Evolutionary conservation across 2,329 filamentous ascomycete genomes (phyloP), one percentile per base, ranked within the genome.

Genomic region (Helicocarpus griseus): DNA sequence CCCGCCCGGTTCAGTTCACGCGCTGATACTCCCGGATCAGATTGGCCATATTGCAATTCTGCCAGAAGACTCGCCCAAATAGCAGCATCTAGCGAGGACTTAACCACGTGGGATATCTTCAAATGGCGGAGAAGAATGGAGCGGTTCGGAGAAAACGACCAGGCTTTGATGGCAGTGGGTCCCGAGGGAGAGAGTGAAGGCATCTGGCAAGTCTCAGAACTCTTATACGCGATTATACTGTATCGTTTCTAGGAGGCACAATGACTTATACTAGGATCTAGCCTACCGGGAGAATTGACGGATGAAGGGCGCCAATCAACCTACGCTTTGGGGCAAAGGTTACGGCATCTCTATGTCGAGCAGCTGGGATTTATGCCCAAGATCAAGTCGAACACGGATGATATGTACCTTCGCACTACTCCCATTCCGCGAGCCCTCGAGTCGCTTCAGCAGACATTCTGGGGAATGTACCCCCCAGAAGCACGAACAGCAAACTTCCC

Each of bases 41-140:
- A 82, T 69, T 98, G 93, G 93, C 89, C 93, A 1, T 97, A 96
- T 71, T 98, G 93, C 72, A 79, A 80, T 57, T 81, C 84, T 51
- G 87, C 86, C 21, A 79, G 81, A 53, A 83, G 85, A 58, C 78
- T 97, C 65, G 80, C 76, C 24, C 79, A 79, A 53, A 76, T 80
- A 54, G 76, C 83, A 22, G 73, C 81, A 56, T 72, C 72, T 36
- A 77, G 71, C 43, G 75, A 76, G 51, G 76, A 76, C 61, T 68
- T 70, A 54, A 73, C 68, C 33, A 64, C 70, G 49, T 85, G 79
- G 80, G 77, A 81, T 59, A 70, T 71, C 1, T 72, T 85, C 54
- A 74, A 77, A 59, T 85, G 80, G 70, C 74, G 83, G 59, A 80
- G 89, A 54, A 82, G 86, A 44, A 77, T 96, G 45, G 93, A 98